Evolutionary conservation across 768 basidiomycete genomes (phyloP), one percentile per base, ranked within the genome.

Genomic region (Pisolithus marmoratus): DNA sequence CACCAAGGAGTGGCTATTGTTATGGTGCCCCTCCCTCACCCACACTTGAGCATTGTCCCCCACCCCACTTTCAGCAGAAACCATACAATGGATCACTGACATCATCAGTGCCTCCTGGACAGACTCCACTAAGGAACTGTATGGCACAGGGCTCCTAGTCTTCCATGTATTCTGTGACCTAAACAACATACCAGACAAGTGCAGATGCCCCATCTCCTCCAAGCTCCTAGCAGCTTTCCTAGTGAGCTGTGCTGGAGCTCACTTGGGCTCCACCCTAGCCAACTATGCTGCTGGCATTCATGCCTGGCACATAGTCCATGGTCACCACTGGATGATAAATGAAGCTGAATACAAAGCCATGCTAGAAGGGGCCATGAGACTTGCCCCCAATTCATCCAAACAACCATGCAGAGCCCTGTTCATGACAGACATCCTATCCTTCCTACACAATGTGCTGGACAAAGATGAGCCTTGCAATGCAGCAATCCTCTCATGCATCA

Each of bases 241-340:
- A 0, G 40, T 72, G 0, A 56, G 14, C 1, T 49, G 65, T 1
- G 68, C 68, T 2, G 73, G 73, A 0, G 31, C 64, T 0, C 73
- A 73, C 51, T 51, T 72, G 0, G 63, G 61, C 0, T 53, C 48
- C 12, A 63, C 73, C 0, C 54, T 78, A 0, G 38, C 47, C 1
- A 77, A 76, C 59, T 76, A 74, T 50, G 24, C 76, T 0, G 56
- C 55, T 8, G 72, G 70, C 0, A 41, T 79, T 1, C 57, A 68
- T 1, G 75, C 77, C 3, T 81, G 77, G 77, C 76, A 81, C 55
- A 60, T 71, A 2, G 46, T 79, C 0, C 76, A 81, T 40, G 43
- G 43, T 2, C 43, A 24, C 23, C 8, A 15, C 4, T 38, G 47
- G 20, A 48, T 8, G 8, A 37, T 36, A 26, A 26, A 26, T 26